phyloP scores from a whole-genome alignment of 208 protist species.

The Leishmania lainsoni region DNA sequence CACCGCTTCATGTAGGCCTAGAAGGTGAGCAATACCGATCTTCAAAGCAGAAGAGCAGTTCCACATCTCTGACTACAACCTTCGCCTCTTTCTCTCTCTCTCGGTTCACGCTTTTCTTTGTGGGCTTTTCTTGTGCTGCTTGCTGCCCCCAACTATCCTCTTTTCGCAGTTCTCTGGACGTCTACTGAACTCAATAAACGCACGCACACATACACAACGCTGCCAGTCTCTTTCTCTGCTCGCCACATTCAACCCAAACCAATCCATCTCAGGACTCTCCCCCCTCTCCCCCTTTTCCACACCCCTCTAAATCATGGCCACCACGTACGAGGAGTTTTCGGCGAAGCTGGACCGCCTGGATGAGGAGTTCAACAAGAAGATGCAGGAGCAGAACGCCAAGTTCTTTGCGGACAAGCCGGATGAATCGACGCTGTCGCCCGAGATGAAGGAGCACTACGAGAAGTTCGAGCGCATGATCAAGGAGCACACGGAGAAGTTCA shows the following conservation, averaged over 20 bases:
- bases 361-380: slow-evolving; percentile 91
- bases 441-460: slow-evolving; percentile 94
- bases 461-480: slow-evolving; percentile 94
- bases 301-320: not conserved
- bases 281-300: not conserved
- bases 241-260: too few relatives aligned
- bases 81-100: not conserved
- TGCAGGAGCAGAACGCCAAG: slow-evolving; percentile 88
- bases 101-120: not conserved
- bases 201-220: not conserved
- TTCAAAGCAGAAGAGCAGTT: not conserved
- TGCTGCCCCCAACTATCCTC: not conserved
- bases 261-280: not conserved
- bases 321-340: slow-evolving; percentile 88
- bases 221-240: not conserved
- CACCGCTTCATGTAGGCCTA: not conserved
- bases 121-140: not conserved
- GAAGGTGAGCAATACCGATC: not conserved
- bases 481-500: slow-evolving; percentile 94
- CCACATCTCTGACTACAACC: not conserved
- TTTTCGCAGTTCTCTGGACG: not conserved
- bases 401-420: slow-evolving; percentile 93
- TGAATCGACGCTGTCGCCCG: slow-evolving; percentile 86
- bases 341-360: slow-evolving; percentile 92
- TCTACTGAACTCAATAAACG: not conserved